A percentile compares a stretch with the other conserved stretches of the same genome.
Conservation (phyloP, 352 stramenopile species). For the Globisporangium splendens region DNA sequence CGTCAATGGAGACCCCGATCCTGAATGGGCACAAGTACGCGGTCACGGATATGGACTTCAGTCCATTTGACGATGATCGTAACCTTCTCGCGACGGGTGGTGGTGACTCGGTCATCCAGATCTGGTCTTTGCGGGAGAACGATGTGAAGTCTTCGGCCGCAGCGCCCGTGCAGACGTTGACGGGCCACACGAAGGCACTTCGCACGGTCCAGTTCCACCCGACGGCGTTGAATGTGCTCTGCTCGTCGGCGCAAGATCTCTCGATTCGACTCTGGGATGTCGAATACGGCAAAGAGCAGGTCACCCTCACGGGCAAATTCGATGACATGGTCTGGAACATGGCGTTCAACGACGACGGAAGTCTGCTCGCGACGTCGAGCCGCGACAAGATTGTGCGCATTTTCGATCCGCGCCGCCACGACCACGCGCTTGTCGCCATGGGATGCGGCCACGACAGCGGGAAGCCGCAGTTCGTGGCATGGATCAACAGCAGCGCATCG, state of each 20-base stretch:
- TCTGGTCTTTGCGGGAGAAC: conserved; percentile 43
- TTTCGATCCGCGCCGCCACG: conserved; percentile 53
- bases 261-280: conserved; percentile 78
- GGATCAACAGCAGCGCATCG: conserved; percentile 23
- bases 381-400: conserved; percentile 71
- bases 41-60: conserved; percentile 66
- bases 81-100: conserved; percentile 53
- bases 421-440: conserved; percentile 55
- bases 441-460: conserved; percentile 64
- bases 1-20: conserved; percentile 28
- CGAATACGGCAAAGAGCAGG: conserved; percentile 39
- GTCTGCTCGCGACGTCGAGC: conserved; percentile 60
- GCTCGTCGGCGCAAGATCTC: conserved; percentile 51
- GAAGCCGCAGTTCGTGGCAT: conserved; percentile 70
- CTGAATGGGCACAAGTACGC: conserved; percentile 66
- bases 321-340: conserved; percentile 79
- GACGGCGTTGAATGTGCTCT: conserved; percentile 54
- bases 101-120: conserved; percentile 49
- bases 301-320: conserved; percentile 45
- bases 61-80: conserved; percentile 36
- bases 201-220: conserved; percentile 68
- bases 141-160: conserved; percentile 1
- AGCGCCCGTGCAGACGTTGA: conserved; percentile 24
- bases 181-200: conserved; percentile 49
- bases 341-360: conserved; percentile 60